These are phyloP conservation scores for Clathrus columnatus DNA, from an alignment of 768 basidiomycete genomes.

Conservation along the genomic window DNA sequence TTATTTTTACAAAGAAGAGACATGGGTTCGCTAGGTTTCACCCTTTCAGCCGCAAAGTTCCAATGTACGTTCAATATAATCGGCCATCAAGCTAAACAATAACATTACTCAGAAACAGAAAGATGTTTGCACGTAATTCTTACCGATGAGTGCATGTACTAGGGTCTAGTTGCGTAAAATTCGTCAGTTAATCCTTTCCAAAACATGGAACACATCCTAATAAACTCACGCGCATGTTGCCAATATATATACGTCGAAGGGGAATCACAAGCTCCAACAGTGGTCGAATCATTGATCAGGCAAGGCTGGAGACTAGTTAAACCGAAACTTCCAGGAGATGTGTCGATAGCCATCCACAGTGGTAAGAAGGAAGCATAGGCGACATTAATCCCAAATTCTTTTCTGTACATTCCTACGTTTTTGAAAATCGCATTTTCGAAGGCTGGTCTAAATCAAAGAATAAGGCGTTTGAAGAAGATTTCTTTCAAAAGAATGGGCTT, in stretches of 20 bases:
- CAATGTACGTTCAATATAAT: conserved; percentile 1
- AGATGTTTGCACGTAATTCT: background rate
- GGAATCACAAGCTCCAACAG: background rate
- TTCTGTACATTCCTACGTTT: conserved; percentile 1
- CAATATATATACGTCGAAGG: conserved; percentile 1
- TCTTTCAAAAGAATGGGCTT: background rate
- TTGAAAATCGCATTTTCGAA: conserved; percentile 8
- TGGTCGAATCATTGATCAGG: background rate
- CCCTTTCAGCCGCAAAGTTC: background rate
- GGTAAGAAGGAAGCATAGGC: background rate
- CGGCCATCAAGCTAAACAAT: background rate
- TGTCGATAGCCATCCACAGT: conserved; percentile 3
- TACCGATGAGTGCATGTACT: conserved; percentile 4
- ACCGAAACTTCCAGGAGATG: background rate
- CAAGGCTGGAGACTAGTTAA: background rate
- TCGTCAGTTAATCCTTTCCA: background rate
- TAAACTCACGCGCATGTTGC: conserved; percentile 3
- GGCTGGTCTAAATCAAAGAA: background rate
- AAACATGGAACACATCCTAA: background rate
- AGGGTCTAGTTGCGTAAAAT: background rate
- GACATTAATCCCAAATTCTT: background rate
- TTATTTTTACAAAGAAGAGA: too few relatives aligned
- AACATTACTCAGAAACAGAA: background rate
- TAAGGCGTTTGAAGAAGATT: background rate
- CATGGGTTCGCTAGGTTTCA: too few relatives aligned